These are phyloP conservation scores for Carex myosuroides DNA, from an alignment of 176 grass and related monocot species.

Conservation along the genomic window DNA sequence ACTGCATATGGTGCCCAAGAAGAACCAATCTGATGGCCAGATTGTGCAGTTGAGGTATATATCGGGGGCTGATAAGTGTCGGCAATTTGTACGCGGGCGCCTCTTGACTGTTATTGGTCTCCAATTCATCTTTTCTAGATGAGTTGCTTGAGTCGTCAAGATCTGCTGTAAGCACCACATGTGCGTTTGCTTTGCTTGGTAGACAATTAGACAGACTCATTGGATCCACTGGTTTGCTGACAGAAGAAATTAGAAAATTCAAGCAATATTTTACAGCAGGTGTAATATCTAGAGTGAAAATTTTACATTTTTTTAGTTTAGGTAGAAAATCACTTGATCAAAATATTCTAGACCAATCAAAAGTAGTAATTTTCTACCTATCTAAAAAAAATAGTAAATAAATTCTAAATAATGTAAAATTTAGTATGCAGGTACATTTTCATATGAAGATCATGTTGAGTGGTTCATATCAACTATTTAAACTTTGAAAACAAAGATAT, in stretches of 20 bases:
- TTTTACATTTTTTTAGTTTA: too few species aligned
- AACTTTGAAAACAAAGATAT: too few species aligned
- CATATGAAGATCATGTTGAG: too few species aligned
- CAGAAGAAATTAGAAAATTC: conserved; percentile 9
- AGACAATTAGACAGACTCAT: conserved; percentile 35
- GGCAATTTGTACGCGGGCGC: conserved; percentile 23
- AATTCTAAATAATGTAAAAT: too few species aligned
- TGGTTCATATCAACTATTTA: too few species aligned
- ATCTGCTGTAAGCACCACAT: neutral
- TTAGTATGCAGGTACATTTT: too few species aligned
- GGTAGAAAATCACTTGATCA: too few species aligned
- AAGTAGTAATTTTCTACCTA: too few species aligned
- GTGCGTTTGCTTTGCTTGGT: conserved; percentile 15
- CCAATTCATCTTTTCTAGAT: conserved; percentile 19
- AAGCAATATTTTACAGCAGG: neutral
- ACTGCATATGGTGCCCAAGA: conserved; percentile 39
- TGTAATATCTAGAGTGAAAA: too few species aligned
- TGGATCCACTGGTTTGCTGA: conserved; percentile 51
- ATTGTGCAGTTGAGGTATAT: conserved; percentile 38
- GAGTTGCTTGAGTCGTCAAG: neutral
- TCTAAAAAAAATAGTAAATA: too few species aligned
- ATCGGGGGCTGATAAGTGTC: conserved; percentile 39
- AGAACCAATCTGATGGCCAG: conserved; percentile 40
- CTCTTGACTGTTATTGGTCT: neutral
- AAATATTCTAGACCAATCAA: too few species aligned